Evolutionary conservation across 305 asterid species (phyloP), one percentile per base, ranked within the genome.

Genomic region (Solanum hybrid): DNA sequence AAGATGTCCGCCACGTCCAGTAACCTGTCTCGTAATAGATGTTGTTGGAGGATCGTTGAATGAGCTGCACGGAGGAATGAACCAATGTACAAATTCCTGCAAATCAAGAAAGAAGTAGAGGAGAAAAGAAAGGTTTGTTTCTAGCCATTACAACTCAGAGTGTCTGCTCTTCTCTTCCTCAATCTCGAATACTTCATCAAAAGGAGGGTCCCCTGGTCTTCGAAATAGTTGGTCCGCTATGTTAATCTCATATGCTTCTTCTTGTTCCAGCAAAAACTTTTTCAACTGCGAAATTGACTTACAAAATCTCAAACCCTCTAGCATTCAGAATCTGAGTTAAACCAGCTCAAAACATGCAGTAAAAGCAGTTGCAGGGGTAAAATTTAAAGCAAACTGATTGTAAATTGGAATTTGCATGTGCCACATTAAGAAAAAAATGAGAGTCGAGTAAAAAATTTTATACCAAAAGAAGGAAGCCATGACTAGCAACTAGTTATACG

Each of bases 231-330:
- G 34, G 34, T 32, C 34, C 34, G 97, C 98, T 46, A 96, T 89
- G 90, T 96, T 96, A 27, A 96, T 92, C 93, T 96, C 99, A 69
- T 96, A 96, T 71, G 99, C 98, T 86, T 96, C 99, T 12, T 94
- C 88, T 89, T 95, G 97, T 89, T 78, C 92, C 91, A 97, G 91
- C 75, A 97, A 77, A 92, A 95, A 97, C 36, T 94, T 98, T 90
- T 94, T 94, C 89, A 97, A 92, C 99, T 97, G 92, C 76, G 88
- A 34, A 40, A 89, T 69, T 75, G 27, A 88, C 75, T 26, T 4
- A 24, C 56, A 34, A 34, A 36, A 35, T 79, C 42, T 31, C 87
- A 84, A 51, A 84, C 17, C 10, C 31, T 84, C 46, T 4, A 84
- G 31, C 87, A 84, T 51, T 22, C 75, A 31, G 46, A 60, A 66